These are phyloP conservation scores for Ophiostoma angusticollis DNA, from an alignment of 2,329 filamentous ascomycete genomes.

Conservation along the genomic window DNA sequence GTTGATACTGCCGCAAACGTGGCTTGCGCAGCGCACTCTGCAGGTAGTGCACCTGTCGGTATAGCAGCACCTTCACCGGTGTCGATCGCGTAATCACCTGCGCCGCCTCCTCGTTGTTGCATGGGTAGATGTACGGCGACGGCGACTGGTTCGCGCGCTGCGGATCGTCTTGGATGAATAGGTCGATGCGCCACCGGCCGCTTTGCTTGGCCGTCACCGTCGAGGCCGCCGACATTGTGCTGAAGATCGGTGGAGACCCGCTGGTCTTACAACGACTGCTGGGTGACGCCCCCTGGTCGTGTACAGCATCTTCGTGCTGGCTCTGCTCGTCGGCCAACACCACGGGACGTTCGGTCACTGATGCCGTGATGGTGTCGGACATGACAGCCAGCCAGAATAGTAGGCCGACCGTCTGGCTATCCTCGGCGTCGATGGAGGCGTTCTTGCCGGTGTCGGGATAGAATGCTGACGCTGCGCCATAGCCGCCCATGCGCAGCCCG, in stretches of 20 bases:
- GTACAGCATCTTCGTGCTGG: conserved; percentile 22
- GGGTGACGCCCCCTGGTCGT: conserved; percentile 1
- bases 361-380: conserved; percentile 44
- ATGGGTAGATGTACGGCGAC: conserved; percentile 35
- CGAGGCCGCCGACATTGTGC: neutral
- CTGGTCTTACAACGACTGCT: neutral
- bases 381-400: conserved; percentile 47
- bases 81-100: conserved; percentile 37
- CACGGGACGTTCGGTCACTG: conserved; percentile 31
- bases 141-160: conserved; percentile 11
- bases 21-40: conserved; percentile 36
- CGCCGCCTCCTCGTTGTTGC: conserved; percentile 38
- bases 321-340: conserved; percentile 29
- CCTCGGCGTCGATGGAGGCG: conserved; percentile 8
- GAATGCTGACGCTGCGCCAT: neutral
- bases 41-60: conserved; percentile 41
- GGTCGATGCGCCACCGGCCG: conserved; percentile 20
- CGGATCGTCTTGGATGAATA: conserved; percentile 24
- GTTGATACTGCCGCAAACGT: too few relatives aligned
- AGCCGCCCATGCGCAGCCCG: neutral
- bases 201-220: neutral
- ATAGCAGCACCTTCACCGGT: conserved; percentile 46
- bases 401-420: conserved; percentile 34
- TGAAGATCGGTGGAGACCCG: too few relatives aligned
- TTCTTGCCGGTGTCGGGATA: neutral